A percentile compares a stretch with the other conserved stretches of the same genome.
These are phyloP conservation scores for Cenchrus purpureus DNA, from an alignment of 176 grass and related monocot species.

Conservation along the genomic window DNA sequence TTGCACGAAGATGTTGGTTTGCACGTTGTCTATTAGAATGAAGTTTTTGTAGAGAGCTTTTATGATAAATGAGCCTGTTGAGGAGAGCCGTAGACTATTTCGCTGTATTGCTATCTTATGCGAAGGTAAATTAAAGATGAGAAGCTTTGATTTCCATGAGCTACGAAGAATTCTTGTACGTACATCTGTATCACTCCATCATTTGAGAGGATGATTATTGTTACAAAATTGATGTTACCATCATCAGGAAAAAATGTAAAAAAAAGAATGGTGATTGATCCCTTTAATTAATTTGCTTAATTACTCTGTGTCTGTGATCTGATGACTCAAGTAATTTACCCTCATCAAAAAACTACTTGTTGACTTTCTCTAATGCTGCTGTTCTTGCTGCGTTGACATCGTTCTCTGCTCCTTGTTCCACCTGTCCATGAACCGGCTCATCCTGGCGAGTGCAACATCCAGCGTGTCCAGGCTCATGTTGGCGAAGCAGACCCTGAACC, in stretches of 20 bases:
- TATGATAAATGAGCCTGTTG: too few species aligned
- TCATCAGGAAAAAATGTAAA: background rate
- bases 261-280: background rate
- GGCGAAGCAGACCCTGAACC: conserved; percentile 97
- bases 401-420: conserved; percentile 38
- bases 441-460: conserved; percentile 71
- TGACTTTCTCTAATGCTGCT: background rate
- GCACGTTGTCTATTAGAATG: too few species aligned
- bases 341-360: background rate
- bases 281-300: background rate
- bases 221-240: conserved; percentile 39
- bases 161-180: background rate
- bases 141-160: background rate
- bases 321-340: conserved; percentile 7
- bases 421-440: conserved; percentile 64
- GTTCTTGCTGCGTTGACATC: conserved; percentile 9
- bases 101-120: too few species aligned
- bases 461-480: conserved; percentile 83
- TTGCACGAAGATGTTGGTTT: too few species aligned
- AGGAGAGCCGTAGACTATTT: too few species aligned
- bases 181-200: too few species aligned
- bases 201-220: background rate
- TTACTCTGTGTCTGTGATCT: background rate
- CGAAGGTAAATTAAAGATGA: background rate
- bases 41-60: too few species aligned